A percentile compares a stretch with the other conserved stretches of the same genome.
Evolutionary conservation across 2,329 filamentous ascomycete species (phyloP).

Genomic region (Venturia nashicola): DNA sequence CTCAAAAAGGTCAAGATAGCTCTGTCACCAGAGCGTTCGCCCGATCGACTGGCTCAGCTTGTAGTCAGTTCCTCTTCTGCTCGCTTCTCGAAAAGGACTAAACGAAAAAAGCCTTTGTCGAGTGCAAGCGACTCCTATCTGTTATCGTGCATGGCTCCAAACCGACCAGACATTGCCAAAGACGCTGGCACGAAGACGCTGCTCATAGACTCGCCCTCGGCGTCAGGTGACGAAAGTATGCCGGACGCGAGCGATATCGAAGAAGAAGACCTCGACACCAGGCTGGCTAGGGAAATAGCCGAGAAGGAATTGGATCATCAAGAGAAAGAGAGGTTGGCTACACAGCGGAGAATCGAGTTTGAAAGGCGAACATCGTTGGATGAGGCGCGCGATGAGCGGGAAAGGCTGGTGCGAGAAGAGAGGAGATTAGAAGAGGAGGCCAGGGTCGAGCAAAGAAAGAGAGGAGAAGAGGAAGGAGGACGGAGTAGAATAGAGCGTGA

Average conservation of each 20-base stretch:
- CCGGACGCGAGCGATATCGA: constrained; percentile 7
- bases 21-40: not conserved
- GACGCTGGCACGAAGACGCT: not conserved
- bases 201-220: not conserved
- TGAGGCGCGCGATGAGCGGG: not conserved
- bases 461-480: not conserved
- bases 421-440: not conserved
- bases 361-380: not conserved
- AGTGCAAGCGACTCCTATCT: constrained; percentile 3
- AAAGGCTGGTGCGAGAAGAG: not conserved
- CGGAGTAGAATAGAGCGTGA: not conserved
- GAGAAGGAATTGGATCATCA: constrained; percentile 3
- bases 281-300: constrained; percentile 4
- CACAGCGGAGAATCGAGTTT: not conserved
- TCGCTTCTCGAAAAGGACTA: not conserved
- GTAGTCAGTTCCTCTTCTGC: constrained; percentile 1
- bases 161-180: not conserved
- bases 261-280: constrained; percentile 3
- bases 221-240: constrained; percentile 4
- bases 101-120: not conserved
- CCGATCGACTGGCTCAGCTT: not conserved
- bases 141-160: not conserved
- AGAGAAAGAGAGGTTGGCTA: not conserved
- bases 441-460: not conserved
- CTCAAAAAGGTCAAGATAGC: not conserved